Evolutionary conservation across 495 filamentous ascomycete species (phyloP).

Genomic region (Penicillium nucicola): DNA sequence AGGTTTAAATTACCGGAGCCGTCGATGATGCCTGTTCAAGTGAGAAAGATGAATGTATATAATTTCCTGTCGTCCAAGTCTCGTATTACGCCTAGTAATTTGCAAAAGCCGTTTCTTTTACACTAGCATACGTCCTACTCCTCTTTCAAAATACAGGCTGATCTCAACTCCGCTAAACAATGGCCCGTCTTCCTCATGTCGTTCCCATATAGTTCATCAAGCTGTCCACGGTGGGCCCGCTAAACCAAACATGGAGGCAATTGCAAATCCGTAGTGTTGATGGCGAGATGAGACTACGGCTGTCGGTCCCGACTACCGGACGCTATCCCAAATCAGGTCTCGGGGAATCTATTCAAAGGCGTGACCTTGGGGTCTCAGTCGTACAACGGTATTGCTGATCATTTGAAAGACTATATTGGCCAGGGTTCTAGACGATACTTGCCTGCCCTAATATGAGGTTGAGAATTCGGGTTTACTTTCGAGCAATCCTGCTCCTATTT

Average conservation of each 20-base stretch:
- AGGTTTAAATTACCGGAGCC: neutral
- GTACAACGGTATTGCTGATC: neutral
- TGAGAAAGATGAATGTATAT: too few relatives aligned
- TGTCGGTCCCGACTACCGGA: neutral
- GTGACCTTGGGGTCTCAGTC: neutral
- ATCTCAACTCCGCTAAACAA: neutral
- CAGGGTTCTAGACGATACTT: too few relatives aligned
- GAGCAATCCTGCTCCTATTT: too few relatives aligned
- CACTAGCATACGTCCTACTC: too few relatives aligned
- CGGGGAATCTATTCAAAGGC: neutral
- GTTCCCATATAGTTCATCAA: neutral
- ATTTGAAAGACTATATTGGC: neutral
- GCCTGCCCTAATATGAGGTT: too few relatives aligned
- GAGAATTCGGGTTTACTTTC: too few relatives aligned
- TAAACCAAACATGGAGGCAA: neutral
- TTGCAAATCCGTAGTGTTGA: neutral
- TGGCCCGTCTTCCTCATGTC: neutral
- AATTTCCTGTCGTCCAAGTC: too few relatives aligned
- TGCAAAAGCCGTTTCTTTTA: neutral
- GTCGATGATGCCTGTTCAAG: too few relatives aligned
- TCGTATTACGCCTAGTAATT: neutral
- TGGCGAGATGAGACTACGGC: neutral
- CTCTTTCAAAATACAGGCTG: neutral
- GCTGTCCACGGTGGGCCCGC: neutral
- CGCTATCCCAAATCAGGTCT: neutral